Evolutionary conservation across 768 basidiomycete species (phyloP).

Genomic region (Kwoniella heveanensis): DNA sequence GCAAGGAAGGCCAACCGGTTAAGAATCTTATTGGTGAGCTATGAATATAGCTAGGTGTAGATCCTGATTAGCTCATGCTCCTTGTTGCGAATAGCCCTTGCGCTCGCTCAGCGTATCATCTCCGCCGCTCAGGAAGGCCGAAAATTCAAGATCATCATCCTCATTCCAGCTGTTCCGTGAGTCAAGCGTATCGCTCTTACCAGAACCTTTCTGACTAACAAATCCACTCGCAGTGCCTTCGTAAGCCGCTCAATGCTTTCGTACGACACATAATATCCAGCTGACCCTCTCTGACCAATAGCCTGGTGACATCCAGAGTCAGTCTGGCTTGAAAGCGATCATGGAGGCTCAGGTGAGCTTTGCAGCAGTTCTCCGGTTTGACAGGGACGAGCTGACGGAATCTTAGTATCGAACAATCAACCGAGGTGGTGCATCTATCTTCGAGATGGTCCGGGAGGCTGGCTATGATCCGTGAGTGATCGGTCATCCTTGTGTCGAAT

Average conservation of each 20-base stretch:
- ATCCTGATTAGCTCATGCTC: neutral
- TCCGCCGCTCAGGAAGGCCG: slow-evolving; percentile 69
- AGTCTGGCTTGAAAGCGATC: slow-evolving; percentile 64
- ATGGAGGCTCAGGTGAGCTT: slow-evolving; percentile 66
- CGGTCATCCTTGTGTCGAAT: no score
- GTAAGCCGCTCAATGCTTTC: slow-evolving; percentile 33
- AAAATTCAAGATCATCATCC: slow-evolving; percentile 85
- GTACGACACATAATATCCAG: neutral
- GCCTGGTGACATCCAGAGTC: slow-evolving; percentile 72
- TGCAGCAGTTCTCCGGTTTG: neutral
- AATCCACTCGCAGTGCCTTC: slow-evolving; percentile 62
- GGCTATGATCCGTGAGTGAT: slow-evolving; percentile 64
- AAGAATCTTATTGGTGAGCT: slow-evolving; percentile 71
- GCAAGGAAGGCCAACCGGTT: slow-evolving; percentile 66
- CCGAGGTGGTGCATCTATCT: slow-evolving; percentile 82
- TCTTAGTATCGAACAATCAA: slow-evolving; percentile 71
- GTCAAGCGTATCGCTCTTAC: neutral
- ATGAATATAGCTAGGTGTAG: no score
- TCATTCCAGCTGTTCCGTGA: slow-evolving; percentile 82
- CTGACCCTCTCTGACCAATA: slow-evolving; percentile 5
- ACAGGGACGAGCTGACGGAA: neutral
- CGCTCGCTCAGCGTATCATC: slow-evolving; percentile 81
- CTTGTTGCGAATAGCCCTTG: slow-evolving; percentile 58
- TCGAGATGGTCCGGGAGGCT: slow-evolving; percentile 74
- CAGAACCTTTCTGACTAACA: neutral